Evolutionary conservation across 306 rosid genomes (phyloP).

Genomic region (Cicer pinnatifidum): DNA sequence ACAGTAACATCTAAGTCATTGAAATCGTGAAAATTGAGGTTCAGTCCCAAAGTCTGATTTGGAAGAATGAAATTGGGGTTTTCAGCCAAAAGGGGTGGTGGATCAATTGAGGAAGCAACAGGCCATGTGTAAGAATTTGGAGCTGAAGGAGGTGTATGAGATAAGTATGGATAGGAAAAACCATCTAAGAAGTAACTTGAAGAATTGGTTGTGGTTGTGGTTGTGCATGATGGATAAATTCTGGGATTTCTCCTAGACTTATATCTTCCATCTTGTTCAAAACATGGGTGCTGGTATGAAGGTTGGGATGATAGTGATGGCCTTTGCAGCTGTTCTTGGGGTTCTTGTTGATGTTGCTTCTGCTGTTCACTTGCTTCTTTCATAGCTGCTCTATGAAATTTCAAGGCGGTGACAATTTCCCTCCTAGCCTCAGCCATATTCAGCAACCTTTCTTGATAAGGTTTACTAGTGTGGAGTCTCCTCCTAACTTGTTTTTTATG

Average conservation of each 20-base stretch:
- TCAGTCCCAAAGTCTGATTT: constrained; percentile 74
- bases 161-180: constrained; percentile 45
- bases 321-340: constrained; percentile 40
- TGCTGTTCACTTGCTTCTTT: constrained; percentile 71
- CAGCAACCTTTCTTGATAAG: constrained; percentile 76
- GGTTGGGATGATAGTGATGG: constrained; percentile 43
- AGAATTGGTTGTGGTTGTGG: constrained; percentile 43
- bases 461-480: constrained; percentile 73
- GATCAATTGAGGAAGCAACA: constrained; percentile 48
- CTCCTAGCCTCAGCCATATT: constrained; percentile 96
- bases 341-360: constrained; percentile 54
- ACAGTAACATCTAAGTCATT: constrained; percentile 55
- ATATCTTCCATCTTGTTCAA: constrained; percentile 56
- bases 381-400: constrained; percentile 88
- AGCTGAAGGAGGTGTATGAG: constrained; percentile 36
- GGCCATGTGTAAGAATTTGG: constrained; percentile 54
- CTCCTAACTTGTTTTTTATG: constrained; percentile 81
- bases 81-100: constrained; percentile 52
- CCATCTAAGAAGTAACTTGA: constrained; percentile 46
- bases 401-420: constrained; percentile 88
- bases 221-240: constrained; percentile 58
- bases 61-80: constrained; percentile 71
- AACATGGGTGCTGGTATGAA: constrained; percentile 46
- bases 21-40: constrained; percentile 81
- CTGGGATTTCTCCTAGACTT: constrained; percentile 64